Conservation (phyloP, 2,329 filamentous ascomycete genomes). For the Penicillium sp. region DNA sequence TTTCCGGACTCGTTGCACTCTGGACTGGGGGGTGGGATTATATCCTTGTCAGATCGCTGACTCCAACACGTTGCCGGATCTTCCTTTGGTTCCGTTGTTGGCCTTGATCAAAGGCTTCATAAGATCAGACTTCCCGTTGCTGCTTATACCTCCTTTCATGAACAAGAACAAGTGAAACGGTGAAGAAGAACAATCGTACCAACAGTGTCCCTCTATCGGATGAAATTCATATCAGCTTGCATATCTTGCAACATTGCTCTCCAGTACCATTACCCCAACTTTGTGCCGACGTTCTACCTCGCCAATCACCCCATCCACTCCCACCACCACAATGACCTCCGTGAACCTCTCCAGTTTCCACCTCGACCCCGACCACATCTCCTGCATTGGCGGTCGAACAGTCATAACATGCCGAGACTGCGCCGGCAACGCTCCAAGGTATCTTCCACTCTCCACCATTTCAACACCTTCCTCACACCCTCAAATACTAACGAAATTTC, state of each 20-base stretch:
- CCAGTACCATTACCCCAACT: constrained; percentile 3
- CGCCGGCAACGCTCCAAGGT: constrained; percentile 43
- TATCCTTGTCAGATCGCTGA: constrained; percentile 15
- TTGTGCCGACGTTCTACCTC: constrained; percentile 5
- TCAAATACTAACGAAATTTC: not conserved
- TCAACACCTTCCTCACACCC: not conserved
- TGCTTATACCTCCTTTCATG: not conserved
- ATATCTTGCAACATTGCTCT: not conserved
- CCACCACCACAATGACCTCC: constrained; percentile 23
- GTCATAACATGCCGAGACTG: constrained; percentile 39
- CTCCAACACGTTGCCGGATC: constrained; percentile 11
- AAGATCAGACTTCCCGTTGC: constrained; percentile 2
- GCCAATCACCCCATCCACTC: not conserved
- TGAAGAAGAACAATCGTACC: not conserved
- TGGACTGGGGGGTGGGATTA: constrained; percentile 19
- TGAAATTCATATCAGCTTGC: not conserved
- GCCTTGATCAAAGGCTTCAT: constrained; percentile 7
- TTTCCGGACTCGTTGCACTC: constrained; percentile 24
- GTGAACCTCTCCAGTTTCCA: constrained; percentile 18
- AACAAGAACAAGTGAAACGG: not conserved
- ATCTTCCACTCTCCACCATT: not conserved
- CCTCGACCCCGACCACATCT: constrained; percentile 36
- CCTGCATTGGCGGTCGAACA: constrained; percentile 37
- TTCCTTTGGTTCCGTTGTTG: constrained; percentile 12
- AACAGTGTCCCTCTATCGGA: no score